These are phyloP conservation scores for Ascomycota sp. DNA, from an alignment of 2,329 filamentous ascomycete species.

Conservation along the genomic window DNA sequence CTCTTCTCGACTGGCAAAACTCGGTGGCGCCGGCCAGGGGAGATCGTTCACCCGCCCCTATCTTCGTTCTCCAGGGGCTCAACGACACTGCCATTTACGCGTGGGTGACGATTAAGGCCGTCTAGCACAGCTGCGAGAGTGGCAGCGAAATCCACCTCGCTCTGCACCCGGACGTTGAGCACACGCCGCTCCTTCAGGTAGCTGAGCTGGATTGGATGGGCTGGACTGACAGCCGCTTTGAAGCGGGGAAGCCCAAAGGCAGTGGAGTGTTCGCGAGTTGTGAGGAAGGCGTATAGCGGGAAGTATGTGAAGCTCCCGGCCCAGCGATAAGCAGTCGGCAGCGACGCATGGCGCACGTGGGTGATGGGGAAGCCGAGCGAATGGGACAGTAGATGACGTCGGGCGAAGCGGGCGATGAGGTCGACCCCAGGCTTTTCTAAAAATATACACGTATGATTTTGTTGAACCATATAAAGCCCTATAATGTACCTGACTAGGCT, in stretches of 20 bases:
- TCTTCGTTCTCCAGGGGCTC: conserved; percentile 3
- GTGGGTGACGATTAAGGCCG: conserved; percentile 1
- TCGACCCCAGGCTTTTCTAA: no score
- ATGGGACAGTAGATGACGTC: no score
- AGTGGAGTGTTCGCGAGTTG: background rate
- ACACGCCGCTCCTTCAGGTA: background rate
- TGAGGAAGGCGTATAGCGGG: background rate
- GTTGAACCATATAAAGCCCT: no score
- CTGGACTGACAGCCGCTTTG: conserved; percentile 2
- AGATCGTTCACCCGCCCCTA: background rate
- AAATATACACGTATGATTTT: no score
- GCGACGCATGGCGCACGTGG: no score
- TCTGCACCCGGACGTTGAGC: conserved; percentile 2
- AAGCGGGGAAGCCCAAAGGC: background rate
- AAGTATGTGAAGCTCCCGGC: background rate
- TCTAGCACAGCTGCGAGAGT: background rate
- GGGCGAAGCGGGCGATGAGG: no score
- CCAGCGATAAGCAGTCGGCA: background rate
- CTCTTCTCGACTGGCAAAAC: conserved; percentile 1
- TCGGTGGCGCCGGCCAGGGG: conserved; percentile 2
- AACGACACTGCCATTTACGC: conserved; percentile 2
- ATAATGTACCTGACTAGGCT: no score
- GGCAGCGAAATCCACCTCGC: conserved; percentile 2
- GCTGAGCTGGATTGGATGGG: conserved; percentile 2
- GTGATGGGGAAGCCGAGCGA: no score